Conservation (phyloP, 106 monocot species). For the Xerophyta viscosa region DNA sequence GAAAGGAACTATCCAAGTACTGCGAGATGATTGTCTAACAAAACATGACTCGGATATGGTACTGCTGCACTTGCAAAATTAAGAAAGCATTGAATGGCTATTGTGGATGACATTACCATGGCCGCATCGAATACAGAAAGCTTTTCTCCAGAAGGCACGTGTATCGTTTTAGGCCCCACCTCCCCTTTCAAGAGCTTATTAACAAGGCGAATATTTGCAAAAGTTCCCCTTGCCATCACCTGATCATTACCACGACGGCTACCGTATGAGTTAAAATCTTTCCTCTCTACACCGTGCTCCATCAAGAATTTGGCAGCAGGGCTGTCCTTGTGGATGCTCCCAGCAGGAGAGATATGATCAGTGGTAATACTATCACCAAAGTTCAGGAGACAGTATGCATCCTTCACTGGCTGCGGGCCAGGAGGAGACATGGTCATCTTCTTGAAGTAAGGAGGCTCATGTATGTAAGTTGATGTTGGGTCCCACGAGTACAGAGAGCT, state of each 20-base stretch:
- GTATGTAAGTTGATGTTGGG: constrained; percentile 65
- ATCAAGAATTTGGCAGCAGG: constrained; percentile 78
- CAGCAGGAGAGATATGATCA: constrained; percentile 77
- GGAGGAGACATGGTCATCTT: constrained; percentile 72
- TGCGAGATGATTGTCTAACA: neutral
- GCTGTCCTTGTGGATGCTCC: constrained; percentile 72
- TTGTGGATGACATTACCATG: constrained; percentile 42
- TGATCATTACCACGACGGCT: constrained; percentile 87
- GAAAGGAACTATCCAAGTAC: too few relatives aligned
- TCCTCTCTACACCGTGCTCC: constrained; percentile 63
- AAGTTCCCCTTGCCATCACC: constrained; percentile 72
- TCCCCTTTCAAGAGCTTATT: constrained; percentile 78
- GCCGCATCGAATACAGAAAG: constrained; percentile 81
- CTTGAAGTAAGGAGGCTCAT: constrained; percentile 81
- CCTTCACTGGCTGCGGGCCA: constrained; percentile 52
- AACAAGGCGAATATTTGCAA: constrained; percentile 78
- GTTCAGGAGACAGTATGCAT: constrained; percentile 66
- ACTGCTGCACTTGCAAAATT: too few relatives aligned
- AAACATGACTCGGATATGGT: neutral
- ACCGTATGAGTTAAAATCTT: constrained; percentile 83
- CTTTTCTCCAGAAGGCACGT: constrained; percentile 76
- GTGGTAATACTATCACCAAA: constrained; percentile 78
- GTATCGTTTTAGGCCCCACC: constrained; percentile 76
- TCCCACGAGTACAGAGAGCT: constrained; percentile 79
- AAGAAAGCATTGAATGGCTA: too few relatives aligned